A percentile compares a stretch with the other conserved stretches of the same genome.
These are phyloP conservation scores for Axilococcus clingmanii DNA, from an alignment of 139 green algal genomes.

Conservation along the genomic window DNA sequence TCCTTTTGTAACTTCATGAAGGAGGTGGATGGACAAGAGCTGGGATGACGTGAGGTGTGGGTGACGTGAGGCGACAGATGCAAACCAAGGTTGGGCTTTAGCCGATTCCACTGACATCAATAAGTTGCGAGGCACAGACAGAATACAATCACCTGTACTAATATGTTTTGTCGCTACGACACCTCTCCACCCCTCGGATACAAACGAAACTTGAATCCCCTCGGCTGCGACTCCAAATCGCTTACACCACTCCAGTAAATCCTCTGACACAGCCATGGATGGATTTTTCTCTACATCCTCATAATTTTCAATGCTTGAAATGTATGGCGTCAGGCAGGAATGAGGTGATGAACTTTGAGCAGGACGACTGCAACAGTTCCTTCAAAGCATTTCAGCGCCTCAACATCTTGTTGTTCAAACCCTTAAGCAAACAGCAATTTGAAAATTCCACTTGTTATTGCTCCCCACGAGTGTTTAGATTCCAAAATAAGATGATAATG, in stretches of 20 bases:
- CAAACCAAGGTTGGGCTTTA: constrained; percentile 6
- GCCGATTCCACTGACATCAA: constrained; percentile 36
- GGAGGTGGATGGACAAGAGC: constrained; percentile 55
- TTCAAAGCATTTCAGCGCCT: no score
- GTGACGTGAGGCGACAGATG: neutral
- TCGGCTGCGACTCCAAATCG: constrained; percentile 7
- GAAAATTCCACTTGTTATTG: no score
- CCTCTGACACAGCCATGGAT: constrained; percentile 1
- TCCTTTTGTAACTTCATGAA: constrained; percentile 50
- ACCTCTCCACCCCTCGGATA: constrained; percentile 41
- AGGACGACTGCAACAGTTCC: no score
- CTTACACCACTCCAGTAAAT: constrained; percentile 31
- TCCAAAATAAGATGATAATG: no score
- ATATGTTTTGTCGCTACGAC: constrained; percentile 41
- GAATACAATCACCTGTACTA: constrained; percentile 18
- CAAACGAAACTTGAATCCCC: constrained; percentile 20
- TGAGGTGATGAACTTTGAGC: no score
- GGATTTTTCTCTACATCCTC: no score
- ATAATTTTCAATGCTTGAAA: no score
- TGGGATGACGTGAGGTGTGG: constrained; percentile 15
- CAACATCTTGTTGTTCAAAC: no score
- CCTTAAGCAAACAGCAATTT: no score
- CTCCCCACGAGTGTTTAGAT: no score
- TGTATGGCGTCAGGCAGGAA: no score
- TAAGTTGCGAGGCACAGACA: constrained; percentile 37